These are phyloP conservation scores for Xenosphaeropsis pyriputrescens DNA, from an alignment of 2,329 filamentous ascomycete species.

Conservation along the genomic window DNA sequence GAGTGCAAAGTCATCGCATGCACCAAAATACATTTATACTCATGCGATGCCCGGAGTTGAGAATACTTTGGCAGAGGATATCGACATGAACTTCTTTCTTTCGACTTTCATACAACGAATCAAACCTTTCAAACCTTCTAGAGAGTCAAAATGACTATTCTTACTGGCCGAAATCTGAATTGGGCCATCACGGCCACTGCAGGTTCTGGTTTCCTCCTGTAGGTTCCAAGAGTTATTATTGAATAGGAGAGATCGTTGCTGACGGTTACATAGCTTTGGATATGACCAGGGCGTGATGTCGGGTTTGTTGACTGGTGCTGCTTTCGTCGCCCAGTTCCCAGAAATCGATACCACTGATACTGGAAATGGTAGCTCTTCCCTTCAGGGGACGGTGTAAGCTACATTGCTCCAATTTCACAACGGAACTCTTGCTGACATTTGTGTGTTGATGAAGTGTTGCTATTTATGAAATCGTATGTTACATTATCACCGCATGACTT, in stretches of 20 bases:
- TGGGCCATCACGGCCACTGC: conserved; percentile 22
- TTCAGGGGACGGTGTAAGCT: conserved; percentile 26
- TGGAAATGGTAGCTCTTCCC: conserved; percentile 22
- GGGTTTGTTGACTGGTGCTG: conserved; percentile 50
- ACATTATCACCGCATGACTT: too few relatives aligned
- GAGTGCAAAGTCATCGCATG: too few relatives aligned
- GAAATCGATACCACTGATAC: conserved; percentile 24
- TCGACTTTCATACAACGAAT: too few relatives aligned
- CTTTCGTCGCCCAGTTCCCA: conserved; percentile 38
- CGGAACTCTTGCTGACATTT: neutral
- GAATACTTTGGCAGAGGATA: too few relatives aligned
- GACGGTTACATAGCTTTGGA: conserved; percentile 12
- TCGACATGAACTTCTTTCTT: too few relatives aligned
- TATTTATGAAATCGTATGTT: conserved; percentile 22
- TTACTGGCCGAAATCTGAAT: conserved; percentile 19
- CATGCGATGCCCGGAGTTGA: too few relatives aligned
- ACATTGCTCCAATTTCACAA: neutral
- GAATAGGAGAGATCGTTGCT: conserved; percentile 8
- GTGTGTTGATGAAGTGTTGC: conserved; percentile 15
- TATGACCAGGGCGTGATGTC: conserved; percentile 64
- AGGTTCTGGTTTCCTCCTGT: conserved; percentile 21
- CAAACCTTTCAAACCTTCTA: too few relatives aligned
- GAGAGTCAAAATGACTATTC: conserved; percentile 9
- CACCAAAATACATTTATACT: too few relatives aligned
- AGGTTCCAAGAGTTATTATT: conserved; percentile 4